Conservation (phyloP, 176 grass and related monocot species). For the Bromus sterilis region DNA sequence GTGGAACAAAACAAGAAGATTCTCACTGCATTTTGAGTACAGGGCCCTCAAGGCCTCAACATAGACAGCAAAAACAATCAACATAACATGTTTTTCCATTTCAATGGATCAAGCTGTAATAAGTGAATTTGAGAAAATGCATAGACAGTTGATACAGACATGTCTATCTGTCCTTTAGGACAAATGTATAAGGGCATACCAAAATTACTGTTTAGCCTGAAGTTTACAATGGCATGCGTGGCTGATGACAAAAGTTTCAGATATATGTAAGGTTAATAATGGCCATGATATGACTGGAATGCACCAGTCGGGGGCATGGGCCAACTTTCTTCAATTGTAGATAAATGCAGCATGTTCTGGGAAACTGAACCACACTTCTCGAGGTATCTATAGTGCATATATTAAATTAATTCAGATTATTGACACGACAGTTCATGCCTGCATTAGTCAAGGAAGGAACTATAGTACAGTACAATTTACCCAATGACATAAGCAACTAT, state of each 20-base stretch:
- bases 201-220: not conserved
- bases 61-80: not conserved
- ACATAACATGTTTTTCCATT: not conserved
- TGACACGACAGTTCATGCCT: not conserved
- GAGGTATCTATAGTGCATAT: slow-evolving; percentile 6
- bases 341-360: slow-evolving; percentile 4
- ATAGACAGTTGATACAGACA: not conserved
- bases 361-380: slow-evolving; percentile 19
- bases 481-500: not conserved
- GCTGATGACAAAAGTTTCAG: not conserved
- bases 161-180: not conserved
- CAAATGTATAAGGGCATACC: not conserved
- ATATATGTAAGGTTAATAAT: not conserved
- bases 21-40: not conserved
- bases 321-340: slow-evolving; percentile 3
- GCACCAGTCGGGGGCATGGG: slow-evolving; percentile 22
- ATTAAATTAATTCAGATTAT: slow-evolving; percentile 1
- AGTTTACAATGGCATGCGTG: slow-evolving; percentile 6
- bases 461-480: not conserved
- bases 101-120: not conserved
- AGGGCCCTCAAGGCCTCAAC: not conserved
- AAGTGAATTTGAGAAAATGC: not conserved
- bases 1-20: not conserved
- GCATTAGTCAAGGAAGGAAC: not conserved
- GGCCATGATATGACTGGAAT: slow-evolving; percentile 21